Conservation (phyloP, 1,284 basidiomycete genomes). For the Irpex rosettiformis region DNA sequence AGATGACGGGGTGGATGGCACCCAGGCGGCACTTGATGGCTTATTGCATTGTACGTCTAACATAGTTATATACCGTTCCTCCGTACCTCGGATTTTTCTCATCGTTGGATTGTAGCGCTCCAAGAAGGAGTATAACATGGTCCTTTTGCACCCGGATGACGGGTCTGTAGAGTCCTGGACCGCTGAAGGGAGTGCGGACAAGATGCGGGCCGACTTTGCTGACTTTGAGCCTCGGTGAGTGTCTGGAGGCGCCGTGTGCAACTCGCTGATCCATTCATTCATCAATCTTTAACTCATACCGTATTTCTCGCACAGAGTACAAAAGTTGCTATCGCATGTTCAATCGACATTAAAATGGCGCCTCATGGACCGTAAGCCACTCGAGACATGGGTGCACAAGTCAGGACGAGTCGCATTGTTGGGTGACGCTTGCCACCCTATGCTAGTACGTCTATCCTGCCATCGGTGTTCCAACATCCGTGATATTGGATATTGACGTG, state of each 20-base stretch:
- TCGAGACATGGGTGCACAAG: conserved; percentile 38
- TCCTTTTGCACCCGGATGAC: conserved; percentile 41
- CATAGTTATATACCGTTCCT: neutral
- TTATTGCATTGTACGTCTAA: conserved; percentile 36
- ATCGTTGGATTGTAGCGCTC: conserved; percentile 27
- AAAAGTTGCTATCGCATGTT: conserved; percentile 37
- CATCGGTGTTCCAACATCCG: neutral
- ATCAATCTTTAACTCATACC: neutral
- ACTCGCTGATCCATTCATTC: neutral
- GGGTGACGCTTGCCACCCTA: conserved; percentile 53
- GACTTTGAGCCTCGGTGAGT: conserved; percentile 42
- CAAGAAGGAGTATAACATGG: conserved; percentile 40
- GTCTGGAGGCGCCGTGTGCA: neutral
- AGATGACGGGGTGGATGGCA: conserved; percentile 44
- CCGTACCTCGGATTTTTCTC: neutral
- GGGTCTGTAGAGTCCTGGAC: conserved; percentile 45
- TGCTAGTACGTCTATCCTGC: conserved; percentile 45
- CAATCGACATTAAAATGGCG: conserved; percentile 43
- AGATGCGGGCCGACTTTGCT: conserved; percentile 41
- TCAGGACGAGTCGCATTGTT: conserved; percentile 36
- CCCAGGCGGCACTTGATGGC: conserved; percentile 39
- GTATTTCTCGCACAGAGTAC: conserved; percentile 25
- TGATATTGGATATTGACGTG: neutral
- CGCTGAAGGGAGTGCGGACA: conserved; percentile 40
- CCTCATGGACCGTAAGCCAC: conserved; percentile 40